These are phyloP conservation scores for Aspergillus aculeatinus DNA, from an alignment of 2,329 filamentous ascomycete genomes.

Conservation along the genomic window DNA sequence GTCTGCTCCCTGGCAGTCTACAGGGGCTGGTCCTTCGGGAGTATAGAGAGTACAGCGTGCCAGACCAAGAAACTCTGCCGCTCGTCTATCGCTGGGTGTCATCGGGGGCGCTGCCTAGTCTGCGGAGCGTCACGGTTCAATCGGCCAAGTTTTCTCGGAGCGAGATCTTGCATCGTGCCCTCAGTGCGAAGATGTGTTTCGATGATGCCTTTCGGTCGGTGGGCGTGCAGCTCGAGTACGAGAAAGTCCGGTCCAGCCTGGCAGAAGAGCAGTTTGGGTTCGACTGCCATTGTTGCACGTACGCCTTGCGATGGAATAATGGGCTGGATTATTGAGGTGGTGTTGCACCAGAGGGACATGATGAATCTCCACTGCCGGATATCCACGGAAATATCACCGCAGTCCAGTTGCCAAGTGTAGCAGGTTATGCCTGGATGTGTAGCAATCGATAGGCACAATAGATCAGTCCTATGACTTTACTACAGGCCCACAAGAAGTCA, in stretches of 20 bases:
- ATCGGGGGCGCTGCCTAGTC: neutral
- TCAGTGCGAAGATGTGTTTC: neutral
- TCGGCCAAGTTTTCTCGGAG: neutral
- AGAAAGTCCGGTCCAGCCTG: neutral
- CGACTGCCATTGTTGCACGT: neutral
- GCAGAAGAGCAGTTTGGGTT: neutral
- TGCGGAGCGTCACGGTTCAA: neutral
- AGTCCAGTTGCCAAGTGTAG: neutral
- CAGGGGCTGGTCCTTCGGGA: neutral
- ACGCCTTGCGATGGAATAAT: neutral
- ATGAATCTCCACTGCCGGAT: too few species aligned
- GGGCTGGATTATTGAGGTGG: neutral
- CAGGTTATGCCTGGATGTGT: too few species aligned
- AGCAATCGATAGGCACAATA: too few species aligned
- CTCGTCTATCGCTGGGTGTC: constrained; percentile 2
- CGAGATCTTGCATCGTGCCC: neutral
- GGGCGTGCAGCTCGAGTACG: neutral
- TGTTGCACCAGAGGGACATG: neutral
- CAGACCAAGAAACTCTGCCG: neutral
- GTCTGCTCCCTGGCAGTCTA: constrained; percentile 1
- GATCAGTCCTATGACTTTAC: too few species aligned
- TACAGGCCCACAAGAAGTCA: too few species aligned
- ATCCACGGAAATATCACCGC: too few species aligned
- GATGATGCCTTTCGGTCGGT: neutral
- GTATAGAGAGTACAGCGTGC: neutral